phyloP scores from a whole-genome alignment of 257 asterid genomes.

The Oldenlandia corymbosa region DNA sequence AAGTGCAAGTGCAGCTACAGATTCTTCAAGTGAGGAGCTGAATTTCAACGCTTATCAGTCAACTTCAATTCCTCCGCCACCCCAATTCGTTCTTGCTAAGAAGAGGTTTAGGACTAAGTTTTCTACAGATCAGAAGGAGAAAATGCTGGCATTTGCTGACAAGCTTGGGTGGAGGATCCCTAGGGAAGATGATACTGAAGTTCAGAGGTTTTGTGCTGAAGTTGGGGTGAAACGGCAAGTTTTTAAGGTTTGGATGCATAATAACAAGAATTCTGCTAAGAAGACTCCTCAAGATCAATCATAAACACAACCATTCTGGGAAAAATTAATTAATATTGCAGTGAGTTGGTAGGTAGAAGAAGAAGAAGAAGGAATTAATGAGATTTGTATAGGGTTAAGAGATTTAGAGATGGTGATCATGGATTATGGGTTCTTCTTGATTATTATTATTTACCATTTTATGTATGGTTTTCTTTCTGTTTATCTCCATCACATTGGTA shows the following conservation, averaged over 20 bases:
- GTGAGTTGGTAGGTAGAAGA: too few relatives aligned
- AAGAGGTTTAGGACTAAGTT: slow-evolving; percentile 72
- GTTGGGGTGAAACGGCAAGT: slow-evolving; percentile 87
- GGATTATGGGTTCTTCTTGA: too few relatives aligned
- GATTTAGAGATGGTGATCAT: not conserved
- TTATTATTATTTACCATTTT: not conserved
- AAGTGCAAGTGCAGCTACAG: slow-evolving; percentile 52
- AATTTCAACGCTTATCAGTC: slow-evolving; percentile 51
- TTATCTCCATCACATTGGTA: not conserved
- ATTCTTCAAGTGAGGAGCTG: slow-evolving; percentile 80
- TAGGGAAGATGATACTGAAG: slow-evolving; percentile 73
- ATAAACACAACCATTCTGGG: too few relatives aligned
- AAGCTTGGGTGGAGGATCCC: slow-evolving; percentile 93
- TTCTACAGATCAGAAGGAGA: slow-evolving; percentile 78
- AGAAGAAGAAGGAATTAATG: too few relatives aligned
- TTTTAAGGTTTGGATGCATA: slow-evolving; percentile 96
- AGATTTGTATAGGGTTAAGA: slow-evolving; percentile 13
- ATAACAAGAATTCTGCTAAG: slow-evolving; percentile 55
- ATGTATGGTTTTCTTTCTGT: not conserved
- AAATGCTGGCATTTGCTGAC: slow-evolving; percentile 85
- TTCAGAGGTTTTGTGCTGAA: slow-evolving; percentile 79
- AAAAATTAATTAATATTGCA: too few relatives aligned
- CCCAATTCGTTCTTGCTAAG: slow-evolving; percentile 49
- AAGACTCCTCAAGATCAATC: slow-evolving; percentile 26
- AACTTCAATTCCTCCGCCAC: slow-evolving; percentile 39